Percentiles rank a stretch among this genome's conserved stretches.
Evolutionary conservation across 768 basidiomycete genomes (phyloP).

Genomic region (Royoungia palumana): DNA sequence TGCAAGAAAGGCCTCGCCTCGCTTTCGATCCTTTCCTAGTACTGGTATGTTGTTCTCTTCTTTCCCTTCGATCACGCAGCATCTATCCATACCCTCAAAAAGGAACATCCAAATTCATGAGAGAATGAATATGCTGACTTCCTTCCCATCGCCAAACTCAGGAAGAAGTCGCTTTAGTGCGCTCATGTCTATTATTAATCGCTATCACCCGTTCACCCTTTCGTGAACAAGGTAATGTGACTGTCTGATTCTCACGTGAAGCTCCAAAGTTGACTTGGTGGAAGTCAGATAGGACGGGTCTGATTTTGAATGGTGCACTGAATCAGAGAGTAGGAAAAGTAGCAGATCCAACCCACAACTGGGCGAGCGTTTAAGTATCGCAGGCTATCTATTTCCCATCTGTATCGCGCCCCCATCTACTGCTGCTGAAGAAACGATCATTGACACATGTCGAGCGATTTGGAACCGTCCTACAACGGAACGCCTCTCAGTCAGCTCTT

Average conservation of each 20-base stretch:
- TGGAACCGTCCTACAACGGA: background rate
- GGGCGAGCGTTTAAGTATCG: too few species aligned
- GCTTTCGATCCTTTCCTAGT: too few species aligned
- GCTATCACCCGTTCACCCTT: background rate
- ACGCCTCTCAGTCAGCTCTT: constrained; percentile 1
- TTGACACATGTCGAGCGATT: background rate
- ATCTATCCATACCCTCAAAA: too few species aligned
- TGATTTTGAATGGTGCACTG: background rate
- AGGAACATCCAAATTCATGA: too few species aligned
- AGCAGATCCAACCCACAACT: too few species aligned
- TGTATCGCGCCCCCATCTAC: background rate
- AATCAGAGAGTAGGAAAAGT: too few species aligned
- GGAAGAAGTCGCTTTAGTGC: background rate
- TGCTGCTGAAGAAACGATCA: background rate
- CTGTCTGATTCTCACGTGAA: background rate
- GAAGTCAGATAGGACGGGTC: background rate
- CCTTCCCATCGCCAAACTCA: too few species aligned
- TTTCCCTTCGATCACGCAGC: too few species aligned
- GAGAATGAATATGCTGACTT: too few species aligned
- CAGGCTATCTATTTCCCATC: background rate
- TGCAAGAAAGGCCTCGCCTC: too few species aligned
- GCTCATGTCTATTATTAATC: background rate
- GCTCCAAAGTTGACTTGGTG: background rate
- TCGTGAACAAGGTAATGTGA: too few species aligned
- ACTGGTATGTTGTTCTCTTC: too few species aligned